A percentile compares a stretch with the other conserved stretches of the same genome.
Conservation (phyloP, 768 basidiomycete genomes). For the Leucocoprinus sp. region DNA sequence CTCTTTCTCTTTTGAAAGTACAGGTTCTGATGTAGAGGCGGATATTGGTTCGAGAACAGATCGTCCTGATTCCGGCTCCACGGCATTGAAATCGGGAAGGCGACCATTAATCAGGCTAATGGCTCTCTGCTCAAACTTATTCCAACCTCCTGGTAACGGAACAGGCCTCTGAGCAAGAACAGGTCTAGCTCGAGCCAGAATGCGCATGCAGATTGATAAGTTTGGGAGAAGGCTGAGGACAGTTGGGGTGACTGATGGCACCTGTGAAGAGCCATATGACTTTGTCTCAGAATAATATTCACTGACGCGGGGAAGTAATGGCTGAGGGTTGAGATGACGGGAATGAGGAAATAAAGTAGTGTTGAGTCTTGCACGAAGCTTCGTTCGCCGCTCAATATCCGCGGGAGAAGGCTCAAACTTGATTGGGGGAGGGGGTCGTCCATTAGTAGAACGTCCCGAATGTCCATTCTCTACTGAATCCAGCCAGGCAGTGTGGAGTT, state of each 20-base stretch:
- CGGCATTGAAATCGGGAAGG: slow-evolving; percentile 56
- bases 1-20: too few species aligned
- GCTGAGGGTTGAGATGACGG: slow-evolving; percentile 23
- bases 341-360: slow-evolving; percentile 10
- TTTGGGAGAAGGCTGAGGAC: slow-evolving; percentile 29
- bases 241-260: slow-evolving; percentile 23
- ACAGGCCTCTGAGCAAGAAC: slow-evolving; percentile 20
- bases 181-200: slow-evolving; percentile 20
- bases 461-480: slow-evolving; percentile 26
- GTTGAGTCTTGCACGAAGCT: background rate
- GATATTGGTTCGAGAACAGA: too few species aligned
- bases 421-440: slow-evolving; percentile 11
- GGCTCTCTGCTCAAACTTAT: slow-evolving; percentile 1
- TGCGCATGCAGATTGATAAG: slow-evolving; percentile 17
- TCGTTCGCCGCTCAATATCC: slow-evolving; percentile 13
- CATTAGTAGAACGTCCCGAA: background rate
- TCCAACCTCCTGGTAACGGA: slow-evolving; percentile 17
- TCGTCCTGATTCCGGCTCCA: too few species aligned
- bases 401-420: slow-evolving; percentile 25
- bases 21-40: background rate
- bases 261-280: slow-evolving; percentile 4
- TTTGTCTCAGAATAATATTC: slow-evolving; percentile 20
- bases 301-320: slow-evolving; percentile 21
- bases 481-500: slow-evolving; percentile 55
- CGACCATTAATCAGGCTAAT: slow-evolving; percentile 2